Base-by-base conservation (phyloP, 2,329 filamentous ascomycete genomes). In the Pleurostoma richardsiae region DNA sequence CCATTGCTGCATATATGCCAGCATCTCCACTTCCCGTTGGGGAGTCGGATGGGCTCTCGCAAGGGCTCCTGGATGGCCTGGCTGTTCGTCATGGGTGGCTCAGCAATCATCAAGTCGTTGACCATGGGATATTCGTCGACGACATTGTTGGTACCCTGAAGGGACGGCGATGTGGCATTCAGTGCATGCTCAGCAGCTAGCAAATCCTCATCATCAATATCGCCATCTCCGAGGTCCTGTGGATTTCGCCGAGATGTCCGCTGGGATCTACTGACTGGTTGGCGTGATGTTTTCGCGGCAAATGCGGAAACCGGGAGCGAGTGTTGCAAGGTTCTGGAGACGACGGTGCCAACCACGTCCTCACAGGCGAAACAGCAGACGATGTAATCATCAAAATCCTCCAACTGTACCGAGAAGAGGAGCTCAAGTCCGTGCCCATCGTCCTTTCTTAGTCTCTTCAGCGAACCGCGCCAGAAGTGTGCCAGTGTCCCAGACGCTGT, bases 341-440 rank as follows among this genome's bases (percentile, higher is more conserved):
- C 60, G 30, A 70, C 61, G 0, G 81, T 83, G 2, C 82, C 82
- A 3, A 83, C 88, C 56, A 97, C 86, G 40, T 90, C 85, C 66
- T 96, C 92, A 54, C 91, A 97, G 63, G 88, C 87, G 42, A 91
- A 73, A 59, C 84, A 81, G 50, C 83, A 88, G 28, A 74, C 74
- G 31, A 94, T 77, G 3, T 74, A 67, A 47, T 85, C 79, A 19
- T 79, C 75, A 0, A 71, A 61, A 4, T 68, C 68, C 1, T 64
- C 74, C 26, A 90, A 60, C 0, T 77, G 67, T 1, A 83, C 77
- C 26, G 67, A 77, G 52, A 86, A 85, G 1, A 72, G 64, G 3
- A 90, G 59, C 7, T 83, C 76, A 28, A 73, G 57, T 5, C 71
- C 70, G 29, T 85, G 78, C 27, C 19, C 39, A n/a, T 41, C 8